Evolutionary conservation across 2,329 filamentous ascomycete genomes (phyloP), one percentile per base, ranked within the genome.

Genomic region (Lasiodiplodia gonubiensis): DNA sequence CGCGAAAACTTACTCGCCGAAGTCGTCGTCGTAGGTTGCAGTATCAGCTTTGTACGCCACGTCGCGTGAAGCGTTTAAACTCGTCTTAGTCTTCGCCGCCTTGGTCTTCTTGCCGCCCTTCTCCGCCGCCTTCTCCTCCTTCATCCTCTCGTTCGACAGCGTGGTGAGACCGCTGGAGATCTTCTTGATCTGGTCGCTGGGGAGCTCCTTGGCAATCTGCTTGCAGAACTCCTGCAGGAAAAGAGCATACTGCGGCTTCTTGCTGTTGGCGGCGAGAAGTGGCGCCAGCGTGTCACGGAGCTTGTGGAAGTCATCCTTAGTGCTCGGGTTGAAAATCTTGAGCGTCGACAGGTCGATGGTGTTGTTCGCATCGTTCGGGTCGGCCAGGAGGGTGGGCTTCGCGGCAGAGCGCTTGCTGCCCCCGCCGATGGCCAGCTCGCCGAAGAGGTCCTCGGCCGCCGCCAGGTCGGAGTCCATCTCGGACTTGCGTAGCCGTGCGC

Each of bases 21-120:
- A 92, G 69, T 92, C 91, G 66, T 93, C 91, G 35, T 92, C 92
- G 75, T 98, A 97, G 57, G 88, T 84, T 67, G 86, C 87, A n/a
- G 88, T 89, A 79, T 98, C 94, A 18, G 89, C 85, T 60, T 82
- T 81, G 70, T 74, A 78, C 74, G 79, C 81, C 74, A 85, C 78
- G 82, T 85, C 81, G 76, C 90, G 82, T 75, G 80, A 82, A 68
- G 91, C 89, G 66, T 92, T 91, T 60, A 98, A 84, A 7, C 88
- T 90, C 21, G 92, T 88, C 89, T 99, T 99, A 48, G 91, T 97
- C 89, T 98, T 98, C 70, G 92, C 91, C 4, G 94, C 94, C 87
- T 98, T 98, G 73, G 86, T 89, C 89, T 98, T 99, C 91, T 98
- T 99, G 75, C 90, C 92, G 66, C 92, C 90, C 86, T 97, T 97